Evolutionary conservation across 2,329 filamentous ascomycete genomes (phyloP), one percentile per base, ranked within the genome.

Genomic region (Alternaria rosae): DNA sequence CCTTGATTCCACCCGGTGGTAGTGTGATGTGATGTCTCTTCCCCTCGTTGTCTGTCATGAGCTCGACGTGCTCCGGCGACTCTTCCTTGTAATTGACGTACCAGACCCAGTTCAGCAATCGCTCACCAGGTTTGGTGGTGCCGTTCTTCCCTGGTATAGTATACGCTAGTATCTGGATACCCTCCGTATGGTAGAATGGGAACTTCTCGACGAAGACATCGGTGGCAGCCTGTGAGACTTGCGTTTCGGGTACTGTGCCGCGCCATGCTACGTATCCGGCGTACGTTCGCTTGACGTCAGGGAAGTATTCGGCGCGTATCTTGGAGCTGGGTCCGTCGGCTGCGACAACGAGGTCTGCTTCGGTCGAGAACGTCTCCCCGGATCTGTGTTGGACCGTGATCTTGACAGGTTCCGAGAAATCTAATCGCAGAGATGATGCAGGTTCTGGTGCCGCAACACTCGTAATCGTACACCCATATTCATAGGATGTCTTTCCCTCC

Each of bases 31-130:
- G 71, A 61, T 84, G 81, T 3, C 66, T 63, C 51, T 70, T 73
- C 2, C 80, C 81, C 13, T 80, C 57, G 2, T 71, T 70, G 54
- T 84, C 82, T 1, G 81, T 84, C 72, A 85, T 80, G 11, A 83
- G 65, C 0, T 79, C 75, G 5, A 70, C 61, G 25, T 81, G 71
- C 30, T 81, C 80, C 4, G 67, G 44, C 1, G 79, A 79, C 6
- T 70, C 45, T 64, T 80, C 75, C 1, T 67, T 38, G 25, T 80
- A 74, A 64, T 82, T 82, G 26, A 68, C 71, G 63, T 85, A 85
- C 80, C 81, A 84, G 1, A 85, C 77, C 74, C 77, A 83, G 64
- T 84, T 85, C 59, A 84, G 65, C 2, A 82, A 72, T 7, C 81
- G 75, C 12, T 81, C 69, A 3, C 79, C 81, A 0, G 72, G 67